phyloP scores from a whole-genome alignment of 495 filamentous ascomycete species.

The Coniosporium apollinis region DNA sequence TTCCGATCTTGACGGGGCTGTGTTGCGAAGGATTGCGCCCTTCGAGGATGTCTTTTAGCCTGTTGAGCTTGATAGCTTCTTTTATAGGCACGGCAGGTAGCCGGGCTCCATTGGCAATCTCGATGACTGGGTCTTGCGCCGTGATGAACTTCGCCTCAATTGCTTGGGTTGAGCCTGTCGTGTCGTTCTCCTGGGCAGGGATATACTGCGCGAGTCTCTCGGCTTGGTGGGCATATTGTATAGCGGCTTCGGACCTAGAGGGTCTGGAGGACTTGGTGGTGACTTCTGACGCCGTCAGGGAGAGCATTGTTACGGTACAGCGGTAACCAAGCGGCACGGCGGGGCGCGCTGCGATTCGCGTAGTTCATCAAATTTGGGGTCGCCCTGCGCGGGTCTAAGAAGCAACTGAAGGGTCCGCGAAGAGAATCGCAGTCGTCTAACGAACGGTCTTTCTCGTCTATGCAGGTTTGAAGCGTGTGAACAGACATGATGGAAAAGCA shows the following conservation, averaged over 20 bases:
- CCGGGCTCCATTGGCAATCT: slow-evolving; percentile 44
- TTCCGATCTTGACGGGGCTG: slow-evolving; percentile 1
- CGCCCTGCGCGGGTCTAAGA: no score
- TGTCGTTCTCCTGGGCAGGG: slow-evolving; percentile 16
- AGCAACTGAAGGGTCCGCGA: no score
- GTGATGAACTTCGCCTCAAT: slow-evolving; percentile 52
- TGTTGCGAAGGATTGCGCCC: slow-evolving; percentile 7
- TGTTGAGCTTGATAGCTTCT: slow-evolving; percentile 52
- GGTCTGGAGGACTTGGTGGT: no score
- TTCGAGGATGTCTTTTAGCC: slow-evolving; percentile 35
- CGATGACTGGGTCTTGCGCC: slow-evolving; percentile 50
- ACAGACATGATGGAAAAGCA: no score
- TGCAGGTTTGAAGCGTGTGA: no score
- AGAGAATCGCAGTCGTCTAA: no score
- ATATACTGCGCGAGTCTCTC: slow-evolving; percentile 32
- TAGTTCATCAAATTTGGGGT: no score
- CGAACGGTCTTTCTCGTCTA: no score
- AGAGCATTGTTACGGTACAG: no score
- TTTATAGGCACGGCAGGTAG: slow-evolving; percentile 46
- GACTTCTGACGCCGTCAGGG: no score
- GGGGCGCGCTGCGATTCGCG: no score
- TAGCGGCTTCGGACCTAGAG: slow-evolving; percentile 16
- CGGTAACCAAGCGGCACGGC: no score
- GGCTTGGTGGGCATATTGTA: slow-evolving; percentile 36
- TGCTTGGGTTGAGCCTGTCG: slow-evolving; percentile 30